Conservation (phyloP, 2,329 filamentous ascomycete genomes). For the Penicillium sp. region DNA sequence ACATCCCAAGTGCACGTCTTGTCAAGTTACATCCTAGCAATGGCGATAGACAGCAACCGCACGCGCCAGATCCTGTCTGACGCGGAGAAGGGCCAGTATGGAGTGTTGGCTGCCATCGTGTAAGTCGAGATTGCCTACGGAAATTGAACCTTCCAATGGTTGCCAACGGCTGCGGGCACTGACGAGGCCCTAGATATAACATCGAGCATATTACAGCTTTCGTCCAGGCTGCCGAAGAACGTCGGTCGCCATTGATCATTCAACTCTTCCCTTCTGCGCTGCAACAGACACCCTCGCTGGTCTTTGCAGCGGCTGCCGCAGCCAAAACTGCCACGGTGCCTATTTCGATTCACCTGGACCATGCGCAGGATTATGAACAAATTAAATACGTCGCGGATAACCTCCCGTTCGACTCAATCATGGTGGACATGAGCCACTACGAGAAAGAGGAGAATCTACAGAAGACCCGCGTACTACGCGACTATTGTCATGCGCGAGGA, state of each 20-base stretch:
- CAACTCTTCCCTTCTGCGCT: constrained; percentile 73
- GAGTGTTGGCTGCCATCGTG: constrained; percentile 25
- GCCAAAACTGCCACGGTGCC: constrained; percentile 60
- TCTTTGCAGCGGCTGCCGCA: constrained; percentile 56
- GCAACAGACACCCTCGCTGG: constrained; percentile 56
- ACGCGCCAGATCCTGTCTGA: constrained; percentile 18
- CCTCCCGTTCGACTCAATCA: constrained; percentile 67
- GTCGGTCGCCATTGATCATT: constrained; percentile 67
- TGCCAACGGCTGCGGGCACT: background rate
- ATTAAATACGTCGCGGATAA: constrained; percentile 62
- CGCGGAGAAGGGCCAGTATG: constrained; percentile 22
- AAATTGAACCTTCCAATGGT: no score
- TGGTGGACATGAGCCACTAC: constrained; percentile 74
- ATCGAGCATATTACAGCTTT: constrained; percentile 69
- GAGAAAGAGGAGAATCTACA: constrained; percentile 69
- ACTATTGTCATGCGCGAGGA: constrained; percentile 64
- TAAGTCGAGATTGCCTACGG: constrained; percentile 4
- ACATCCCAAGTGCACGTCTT: no score
- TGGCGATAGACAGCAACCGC: constrained; percentile 10
- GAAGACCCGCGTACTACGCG: constrained; percentile 62
- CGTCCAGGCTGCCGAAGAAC: constrained; percentile 67
- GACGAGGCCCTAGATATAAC: constrained; percentile 56
- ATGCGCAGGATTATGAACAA: constrained; percentile 63
- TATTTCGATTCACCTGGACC: constrained; percentile 65
- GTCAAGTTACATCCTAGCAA: no score